These are phyloP conservation scores for Globisporangium nodosum DNA, from an alignment of 352 stramenopile genomes.

Conservation along the genomic window DNA sequence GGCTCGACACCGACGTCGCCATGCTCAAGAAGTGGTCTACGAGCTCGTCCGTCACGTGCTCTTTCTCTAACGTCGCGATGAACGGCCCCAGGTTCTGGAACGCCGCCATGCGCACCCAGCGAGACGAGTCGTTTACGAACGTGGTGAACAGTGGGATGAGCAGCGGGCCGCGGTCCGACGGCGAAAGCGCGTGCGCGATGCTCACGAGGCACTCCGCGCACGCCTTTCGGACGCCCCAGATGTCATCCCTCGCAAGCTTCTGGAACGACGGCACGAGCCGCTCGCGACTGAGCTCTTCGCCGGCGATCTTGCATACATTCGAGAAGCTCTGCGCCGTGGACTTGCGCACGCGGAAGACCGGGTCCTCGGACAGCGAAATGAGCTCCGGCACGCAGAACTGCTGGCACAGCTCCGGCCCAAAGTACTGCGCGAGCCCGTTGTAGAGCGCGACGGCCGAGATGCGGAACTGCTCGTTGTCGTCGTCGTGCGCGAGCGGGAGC, in stretches of 20 bases:
- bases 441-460: slow-evolving; percentile 92
- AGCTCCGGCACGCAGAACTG: slow-evolving; percentile 92
- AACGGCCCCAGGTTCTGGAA: slow-evolving; percentile 88
- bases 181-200: slow-evolving; percentile 81
- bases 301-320: slow-evolving; percentile 84
- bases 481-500: slow-evolving; percentile 87
- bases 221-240: slow-evolving; percentile 91
- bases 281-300: slow-evolving; percentile 67
- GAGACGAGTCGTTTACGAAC: slow-evolving; percentile 87
- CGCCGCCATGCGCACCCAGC: slow-evolving; percentile 92
- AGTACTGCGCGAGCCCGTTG: slow-evolving; percentile 85
- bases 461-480: slow-evolving; percentile 89
- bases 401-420: slow-evolving; percentile 87
- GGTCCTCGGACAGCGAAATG: slow-evolving; percentile 89
- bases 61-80: slow-evolving; percentile 75
- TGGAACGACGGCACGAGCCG: slow-evolving; percentile 90
- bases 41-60: slow-evolving; percentile 76
- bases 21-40: slow-evolving; percentile 84
- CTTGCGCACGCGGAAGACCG: slow-evolving; percentile 91
- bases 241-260: slow-evolving; percentile 89
- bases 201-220: slow-evolving; percentile 89
- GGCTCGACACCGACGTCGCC: slow-evolving; percentile 47
- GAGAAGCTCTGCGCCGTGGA: slow-evolving; percentile 89
- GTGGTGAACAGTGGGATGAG: slow-evolving; percentile 88
- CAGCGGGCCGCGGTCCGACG: slow-evolving; percentile 57